These are phyloP conservation scores for Aspergillus quadricinctus DNA, from an alignment of 2,329 filamentous ascomycete genomes.

Conservation along the genomic window DNA sequence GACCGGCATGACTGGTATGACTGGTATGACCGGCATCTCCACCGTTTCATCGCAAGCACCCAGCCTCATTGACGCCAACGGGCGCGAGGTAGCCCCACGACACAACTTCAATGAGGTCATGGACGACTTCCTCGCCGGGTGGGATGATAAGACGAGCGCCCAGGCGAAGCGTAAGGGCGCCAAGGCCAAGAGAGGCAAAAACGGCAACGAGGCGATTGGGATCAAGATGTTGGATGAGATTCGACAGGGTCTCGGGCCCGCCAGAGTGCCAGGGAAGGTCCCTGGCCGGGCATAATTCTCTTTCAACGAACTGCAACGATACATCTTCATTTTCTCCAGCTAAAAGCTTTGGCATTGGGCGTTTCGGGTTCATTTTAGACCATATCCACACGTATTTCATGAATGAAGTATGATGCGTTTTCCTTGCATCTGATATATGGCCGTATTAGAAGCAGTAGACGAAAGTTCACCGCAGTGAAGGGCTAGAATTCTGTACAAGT, in stretches of 20 bases:
- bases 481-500: not conserved
- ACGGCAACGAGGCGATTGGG: slow-evolving; percentile 74
- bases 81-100: slow-evolving; percentile 54
- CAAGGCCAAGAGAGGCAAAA: slow-evolving; percentile 63
- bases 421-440: not conserved
- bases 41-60: slow-evolving; percentile 56
- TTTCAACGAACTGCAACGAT: slow-evolving; percentile 15
- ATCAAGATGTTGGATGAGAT: slow-evolving; percentile 90
- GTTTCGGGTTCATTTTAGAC: not conserved
- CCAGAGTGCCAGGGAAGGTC: slow-evolving; percentile 50
- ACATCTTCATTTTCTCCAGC: slow-evolving; percentile 2
- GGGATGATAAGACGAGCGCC: slow-evolving; percentile 41
- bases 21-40: slow-evolving; percentile 54
- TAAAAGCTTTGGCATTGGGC: slow-evolving; percentile 9
- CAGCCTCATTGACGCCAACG: slow-evolving; percentile 42
- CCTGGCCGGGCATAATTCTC: slow-evolving; percentile 28
- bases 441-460: not conserved
- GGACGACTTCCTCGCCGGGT: slow-evolving; percentile 80
- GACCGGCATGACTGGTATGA: slow-evolving; percentile 56
- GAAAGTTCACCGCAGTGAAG: not conserved
- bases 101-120: slow-evolving; percentile 84
- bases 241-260: slow-evolving; percentile 71
- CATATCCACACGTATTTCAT: not conserved
- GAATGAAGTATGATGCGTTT: not conserved
- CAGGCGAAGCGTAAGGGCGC: slow-evolving; percentile 42